Evolutionary conservation across 768 basidiomycete genomes (phyloP).

Genomic region (Amyloporia xantha): DNA sequence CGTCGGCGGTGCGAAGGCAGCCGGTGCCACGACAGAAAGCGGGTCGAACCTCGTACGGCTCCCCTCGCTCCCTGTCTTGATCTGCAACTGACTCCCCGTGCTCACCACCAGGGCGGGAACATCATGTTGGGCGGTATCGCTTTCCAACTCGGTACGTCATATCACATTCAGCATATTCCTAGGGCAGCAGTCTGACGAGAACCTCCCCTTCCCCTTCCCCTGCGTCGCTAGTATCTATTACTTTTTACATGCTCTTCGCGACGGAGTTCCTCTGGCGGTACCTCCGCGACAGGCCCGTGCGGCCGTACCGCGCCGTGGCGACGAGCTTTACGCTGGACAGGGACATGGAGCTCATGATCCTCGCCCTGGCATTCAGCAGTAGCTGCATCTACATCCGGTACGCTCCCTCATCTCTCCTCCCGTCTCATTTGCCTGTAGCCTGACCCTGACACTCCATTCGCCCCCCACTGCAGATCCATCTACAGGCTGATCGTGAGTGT

Average conservation of each 20-base stretch:
- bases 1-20: conserved; percentile 53
- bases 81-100: neutral
- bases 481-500: conserved; percentile 38
- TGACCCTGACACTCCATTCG: neutral
- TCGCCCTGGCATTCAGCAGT: conserved; percentile 31
- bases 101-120: conserved; percentile 31
- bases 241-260: conserved; percentile 33
- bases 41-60: conserved; percentile 13
- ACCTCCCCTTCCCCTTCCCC: neutral
- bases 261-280: conserved; percentile 41
- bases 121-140: conserved; percentile 61
- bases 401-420: conserved; percentile 12
- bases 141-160: conserved; percentile 44
- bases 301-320: conserved; percentile 4
- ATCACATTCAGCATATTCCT: too few species aligned
- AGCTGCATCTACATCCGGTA: conserved; percentile 46
- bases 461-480: conserved; percentile 28
- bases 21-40: conserved; percentile 16
- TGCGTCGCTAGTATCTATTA: conserved; percentile 30
- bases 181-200: neutral
- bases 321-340: conserved; percentile 7
- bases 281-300: conserved; percentile 29
- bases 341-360: conserved; percentile 26
- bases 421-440: neutral
- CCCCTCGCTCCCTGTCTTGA: neutral